Base-by-base conservation (phyloP, 78 protist species). In the Tieghemostelium lacteum region DNA sequence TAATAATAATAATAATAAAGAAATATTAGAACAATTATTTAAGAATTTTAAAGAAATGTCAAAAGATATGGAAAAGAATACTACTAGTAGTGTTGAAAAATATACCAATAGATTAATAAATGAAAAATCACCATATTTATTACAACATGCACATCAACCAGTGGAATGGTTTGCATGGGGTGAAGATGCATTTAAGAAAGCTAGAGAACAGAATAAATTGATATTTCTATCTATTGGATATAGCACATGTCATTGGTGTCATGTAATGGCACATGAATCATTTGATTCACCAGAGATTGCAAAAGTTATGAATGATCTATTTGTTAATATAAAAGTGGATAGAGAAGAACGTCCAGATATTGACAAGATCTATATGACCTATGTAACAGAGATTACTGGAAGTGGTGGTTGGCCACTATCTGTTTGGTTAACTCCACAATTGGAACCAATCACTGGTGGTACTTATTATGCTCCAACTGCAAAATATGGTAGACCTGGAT, bases 391-490 rank as follows among this genome's bases (percentile, higher is more conserved):
- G 72, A 66, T 67, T 12, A 58, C 87, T 29, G 97, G 97, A 8
- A 33, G 49, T 10, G 97, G 97, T 17, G 97, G 97, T 29, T 96
- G 97, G 97, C 97, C 97, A 31, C 36, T 96, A 88, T 54, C 91
- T 4, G 95, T 96, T 33, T 95, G 83, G 94, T 28, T 96, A 60
- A 95, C 95, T 12, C 97, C 97, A 0, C 39, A 69, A 5, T 55
- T 95, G 17, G 36, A 66, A 45, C 97, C 97, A 31, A 39, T 96
- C 3, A 58, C 93, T 10, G 97, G 95, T 33, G 97, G 95, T 16
- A 96, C 97, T 16, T 96, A 88, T 37, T 94, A 91, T 31, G 80
- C 94, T 28, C 95, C 96, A 40, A 40, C 4, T 8, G n/a, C 70
- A 14, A 65, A 63, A 65, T 86, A 60, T 54, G 95, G 95, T 5